Evolutionary conservation across 352 stramenopile species (phyloP).

Genomic region (Phytophthora idaei): DNA sequence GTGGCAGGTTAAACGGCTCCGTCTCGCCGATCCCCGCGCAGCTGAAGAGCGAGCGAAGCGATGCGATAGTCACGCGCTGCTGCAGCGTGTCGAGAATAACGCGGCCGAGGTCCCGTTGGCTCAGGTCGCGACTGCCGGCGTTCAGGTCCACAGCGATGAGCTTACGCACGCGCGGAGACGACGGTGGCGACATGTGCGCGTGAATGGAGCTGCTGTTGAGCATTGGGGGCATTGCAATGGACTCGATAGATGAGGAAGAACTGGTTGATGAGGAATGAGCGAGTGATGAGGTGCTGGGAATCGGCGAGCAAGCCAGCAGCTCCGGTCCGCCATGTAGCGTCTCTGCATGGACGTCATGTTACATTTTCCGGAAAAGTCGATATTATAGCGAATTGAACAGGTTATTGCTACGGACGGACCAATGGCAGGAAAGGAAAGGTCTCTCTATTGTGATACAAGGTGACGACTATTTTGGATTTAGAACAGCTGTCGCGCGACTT

Average conservation of each 20-base stretch:
- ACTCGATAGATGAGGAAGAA: not conserved
- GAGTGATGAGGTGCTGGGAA: conserved; percentile 10
- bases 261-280: not conserved
- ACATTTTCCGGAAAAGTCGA: not conserved
- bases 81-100: conserved; percentile 48
- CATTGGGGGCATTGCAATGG: conserved; percentile 29
- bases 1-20: conserved; percentile 62
- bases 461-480: conserved; percentile 7
- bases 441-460: conserved; percentile 16
- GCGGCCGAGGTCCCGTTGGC: conserved; percentile 27
- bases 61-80: conserved; percentile 48
- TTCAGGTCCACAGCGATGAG: conserved; percentile 11
- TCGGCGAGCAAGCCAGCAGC: conserved; percentile 2
- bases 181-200: conserved; percentile 22
- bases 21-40: conserved; percentile 69
- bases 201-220: conserved; percentile 34
- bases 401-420: not conserved
- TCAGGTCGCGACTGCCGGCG: conserved; percentile 7
- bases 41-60: conserved; percentile 65
- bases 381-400: conserved; percentile 10
- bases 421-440: not conserved
- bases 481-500: conserved; percentile 4
- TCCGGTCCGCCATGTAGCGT: conserved; percentile 21
- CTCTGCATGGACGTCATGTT: conserved; percentile 9
- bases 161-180: conserved; percentile 27